These are phyloP conservation scores for Aureoboletus auriporus DNA, from an alignment of 768 basidiomycete genomes.

Conservation along the genomic window DNA sequence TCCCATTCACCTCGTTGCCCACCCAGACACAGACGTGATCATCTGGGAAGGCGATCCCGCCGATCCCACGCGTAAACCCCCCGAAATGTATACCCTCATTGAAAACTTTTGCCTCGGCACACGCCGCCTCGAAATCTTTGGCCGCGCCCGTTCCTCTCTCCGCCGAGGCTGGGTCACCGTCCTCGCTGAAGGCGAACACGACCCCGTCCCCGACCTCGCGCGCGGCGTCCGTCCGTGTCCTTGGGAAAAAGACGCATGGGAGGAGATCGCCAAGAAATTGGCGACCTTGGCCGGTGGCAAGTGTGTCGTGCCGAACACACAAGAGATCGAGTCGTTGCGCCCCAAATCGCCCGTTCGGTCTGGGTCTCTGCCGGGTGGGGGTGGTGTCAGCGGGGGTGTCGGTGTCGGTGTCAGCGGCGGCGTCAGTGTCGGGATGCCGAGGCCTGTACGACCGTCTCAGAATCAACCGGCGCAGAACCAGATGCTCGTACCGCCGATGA, in stretches of 20 bases:
- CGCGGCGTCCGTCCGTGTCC: slow-evolving; percentile 37
- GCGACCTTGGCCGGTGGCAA: slow-evolving; percentile 45
- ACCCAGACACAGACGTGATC: slow-evolving; percentile 87
- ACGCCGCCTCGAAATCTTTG: slow-evolving; percentile 88
- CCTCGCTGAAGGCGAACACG: slow-evolving; percentile 60
- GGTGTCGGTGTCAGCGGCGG: slow-evolving; percentile 20
- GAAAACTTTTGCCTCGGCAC: slow-evolving; percentile 97
- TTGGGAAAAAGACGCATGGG: slow-evolving; percentile 67
- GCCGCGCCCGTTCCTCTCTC: slow-evolving; percentile 58
- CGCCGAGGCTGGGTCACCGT: slow-evolving; percentile 94
- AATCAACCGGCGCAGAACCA: slow-evolving; percentile 21
- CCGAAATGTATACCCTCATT: slow-evolving; percentile 92
- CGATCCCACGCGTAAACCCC: slow-evolving; percentile 85
- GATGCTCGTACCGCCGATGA: slow-evolving; percentile 38
- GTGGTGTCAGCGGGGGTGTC: slow-evolving; percentile 22
- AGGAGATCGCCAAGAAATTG: slow-evolving; percentile 53
- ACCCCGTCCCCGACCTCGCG: slow-evolving; percentile 38
- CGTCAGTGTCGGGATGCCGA: slow-evolving; percentile 14
- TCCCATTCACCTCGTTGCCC: neutral
- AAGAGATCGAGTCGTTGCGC: slow-evolving; percentile 79
- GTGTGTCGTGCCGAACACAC: slow-evolving; percentile 64
- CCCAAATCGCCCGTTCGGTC: slow-evolving; percentile 77
- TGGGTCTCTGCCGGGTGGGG: slow-evolving; percentile 24
- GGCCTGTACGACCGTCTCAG: neutral
- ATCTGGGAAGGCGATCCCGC: slow-evolving; percentile 91